These are phyloP conservation scores for Penicillium riverlandense DNA, from an alignment of 495 filamentous ascomycete species.

Conservation along the genomic window DNA sequence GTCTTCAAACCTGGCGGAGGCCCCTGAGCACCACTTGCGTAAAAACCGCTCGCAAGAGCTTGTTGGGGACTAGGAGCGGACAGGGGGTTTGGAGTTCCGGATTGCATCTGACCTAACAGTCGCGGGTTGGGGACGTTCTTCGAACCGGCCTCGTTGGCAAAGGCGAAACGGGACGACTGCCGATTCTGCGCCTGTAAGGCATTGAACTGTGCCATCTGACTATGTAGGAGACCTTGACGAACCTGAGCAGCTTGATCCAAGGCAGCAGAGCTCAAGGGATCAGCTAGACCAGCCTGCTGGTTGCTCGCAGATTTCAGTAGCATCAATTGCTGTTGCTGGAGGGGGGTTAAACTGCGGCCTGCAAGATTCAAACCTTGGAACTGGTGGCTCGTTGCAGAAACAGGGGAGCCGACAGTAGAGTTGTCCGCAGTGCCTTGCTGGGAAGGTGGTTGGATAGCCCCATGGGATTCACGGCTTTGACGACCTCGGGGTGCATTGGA, in stretches of 20 bases:
- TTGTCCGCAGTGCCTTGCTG: slow-evolving; percentile 50
- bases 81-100: slow-evolving; percentile 50
- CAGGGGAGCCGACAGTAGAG: slow-evolving; percentile 37
- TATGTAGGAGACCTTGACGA: slow-evolving; percentile 52
- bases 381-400: slow-evolving; percentile 44
- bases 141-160: slow-evolving; percentile 71
- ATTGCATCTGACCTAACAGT: slow-evolving; percentile 87
- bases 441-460: slow-evolving; percentile 66
- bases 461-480: slow-evolving; percentile 40
- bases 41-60: slow-evolving; percentile 35
- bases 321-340: slow-evolving; percentile 68
- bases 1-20: slow-evolving; percentile 95
- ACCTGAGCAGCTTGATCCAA: slow-evolving; percentile 35
- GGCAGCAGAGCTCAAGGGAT: slow-evolving; percentile 37
- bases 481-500: slow-evolving; percentile 42
- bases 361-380: slow-evolving; percentile 51
- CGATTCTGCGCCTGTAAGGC: slow-evolving; percentile 68
- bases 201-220: slow-evolving; percentile 42
- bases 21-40: slow-evolving; percentile 64
- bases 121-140: slow-evolving; percentile 80
- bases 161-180: slow-evolving; percentile 82
- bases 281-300: slow-evolving; percentile 47
- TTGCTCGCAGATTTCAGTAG: slow-evolving; percentile 55
- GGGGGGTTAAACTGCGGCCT: slow-evolving; percentile 68
- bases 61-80: slow-evolving; percentile 50